These are phyloP conservation scores for Brachypodium distachyon DNA, from an alignment of 202 grass and related monocot genomes.

Conservation along the genomic window DNA sequence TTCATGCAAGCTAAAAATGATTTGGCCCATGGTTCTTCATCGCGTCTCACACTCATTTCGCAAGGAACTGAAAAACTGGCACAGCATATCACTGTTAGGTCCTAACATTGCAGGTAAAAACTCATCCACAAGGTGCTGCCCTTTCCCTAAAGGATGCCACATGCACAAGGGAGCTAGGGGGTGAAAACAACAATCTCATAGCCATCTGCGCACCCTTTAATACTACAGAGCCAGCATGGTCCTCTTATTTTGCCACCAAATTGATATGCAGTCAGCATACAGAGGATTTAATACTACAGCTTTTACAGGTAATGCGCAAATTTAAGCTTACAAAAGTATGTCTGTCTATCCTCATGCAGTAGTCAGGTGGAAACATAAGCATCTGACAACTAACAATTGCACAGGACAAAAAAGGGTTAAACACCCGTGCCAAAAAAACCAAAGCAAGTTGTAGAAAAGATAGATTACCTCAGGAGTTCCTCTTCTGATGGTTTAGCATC, in stretches of 20 bases:
- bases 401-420: not conserved
- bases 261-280: not conserved
- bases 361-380: not conserved
- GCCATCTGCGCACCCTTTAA: not conserved
- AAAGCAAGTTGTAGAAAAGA: not conserved
- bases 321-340: not conserved
- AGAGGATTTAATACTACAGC: not conserved
- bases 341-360: not conserved
- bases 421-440: not conserved
- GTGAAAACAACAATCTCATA: not conserved
- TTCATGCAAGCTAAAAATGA: slow-evolving; percentile 46
- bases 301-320: not conserved
- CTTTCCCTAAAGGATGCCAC: not conserved
- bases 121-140: not conserved
- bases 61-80: slow-evolving; percentile 73
- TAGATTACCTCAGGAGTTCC: slow-evolving; percentile 68
- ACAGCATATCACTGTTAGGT: not conserved
- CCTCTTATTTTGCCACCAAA: too few species aligned
- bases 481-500: slow-evolving; percentile 37
- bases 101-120: not conserved
- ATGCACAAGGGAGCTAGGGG: not conserved
- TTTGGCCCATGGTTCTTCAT: slow-evolving; percentile 59
- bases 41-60: slow-evolving; percentile 28
- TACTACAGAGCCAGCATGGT: too few species aligned
- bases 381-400: not conserved